Base-by-base conservation (phyloP, 305 asterid species). In the Fraxinus xanthoxyloides region DNA sequence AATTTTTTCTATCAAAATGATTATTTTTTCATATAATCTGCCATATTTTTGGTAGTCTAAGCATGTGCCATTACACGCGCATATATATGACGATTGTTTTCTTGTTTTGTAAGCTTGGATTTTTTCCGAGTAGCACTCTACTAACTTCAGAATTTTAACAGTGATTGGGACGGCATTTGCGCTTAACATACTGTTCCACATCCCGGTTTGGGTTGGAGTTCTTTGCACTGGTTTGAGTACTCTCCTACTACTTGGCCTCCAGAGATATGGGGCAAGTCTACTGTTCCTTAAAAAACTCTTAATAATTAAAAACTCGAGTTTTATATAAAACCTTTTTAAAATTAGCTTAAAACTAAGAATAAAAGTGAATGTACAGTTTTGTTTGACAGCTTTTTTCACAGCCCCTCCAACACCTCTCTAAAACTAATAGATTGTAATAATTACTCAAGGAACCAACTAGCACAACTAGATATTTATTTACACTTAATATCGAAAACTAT, bases 131-230 rank as follows among this genome's bases (percentile, higher is more conserved):
- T 6, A 59, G 69, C 69, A 59, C 30, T 59, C 69, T 2, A 59
- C 69, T 59, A 21, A 59, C 30, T 59, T 21, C 30, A 54, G 65
- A n/a, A 54, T 59, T 59, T 59, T 59, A 21, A 59, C 89, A 96
- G 99, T 96, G 72, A 96, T 96, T 28, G 99, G 99, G 83, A 96
- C 99, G 51, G 98, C 99, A 3, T 96, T 96, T 87, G 99, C 95
- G 19, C 89, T 96, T 0, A 94, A 96, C 76, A 96, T 96, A 83
- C 61, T 96, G 83, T 94, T 96, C 80, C 80, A 88, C 30, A 85
- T 96, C 38, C 99, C 98, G 5, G 89, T 96, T 31, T 96, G 98
- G 99, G 92, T 69, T 43, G 99, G 99, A 76, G 99, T 96, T 43
- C 92, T 96, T 48, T 87, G 90, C 79, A 96, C 99, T 13, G 99